Base-by-base conservation (phyloP, 2,329 filamentous ascomycete genomes). In the Sporothrix variecibatus region DNA sequence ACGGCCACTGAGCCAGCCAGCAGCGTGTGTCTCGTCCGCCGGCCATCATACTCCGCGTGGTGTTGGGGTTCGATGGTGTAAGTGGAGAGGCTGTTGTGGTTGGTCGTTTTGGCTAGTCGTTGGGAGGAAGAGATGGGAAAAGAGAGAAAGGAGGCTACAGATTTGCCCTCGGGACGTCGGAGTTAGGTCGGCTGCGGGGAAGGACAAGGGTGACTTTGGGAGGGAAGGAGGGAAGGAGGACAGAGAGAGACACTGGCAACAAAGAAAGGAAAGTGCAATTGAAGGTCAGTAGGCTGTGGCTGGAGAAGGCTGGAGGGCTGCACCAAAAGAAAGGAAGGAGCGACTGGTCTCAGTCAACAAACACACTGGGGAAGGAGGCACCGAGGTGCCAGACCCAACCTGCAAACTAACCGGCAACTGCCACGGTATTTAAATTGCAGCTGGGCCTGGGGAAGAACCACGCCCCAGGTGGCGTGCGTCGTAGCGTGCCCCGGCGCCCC, bases 351-450 rank as follows among this genome's bases (percentile, higher is more conserved):
- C 20, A 7, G 8, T 28, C 17, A 38, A 4, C 43, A 9, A 28
- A 23, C n/a, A n/a, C 71, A 38, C n/a, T 58, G 38, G 46, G 49
- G 49, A 70, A 70, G 67, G 67, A 70, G 67, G 68, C 68, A 71
- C 49, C 49, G 62, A 68, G 60, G 49, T 67, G 62, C 62, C 58
- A n/a, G 7, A 38, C 8, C 26, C 8, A 31, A 53, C 17, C 28
- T 38, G 43, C 72, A 58, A 62, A 73, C 72, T 73, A 73, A 53
- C 72, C 72, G 72, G 40, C 72, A 73, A 70, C 64, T 73, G 65
- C 72, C 72, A 73, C 53, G 65, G 72, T 51, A 72, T 49, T 49
- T 68, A 68, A 43, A 26, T 46, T 60, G 51, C 56, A 71, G 51
- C 67, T 56, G 31, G 67, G 40, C 26, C 49, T 58, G 31, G 31